Conservation (phyloP, 371 early-diverging fungal species). For the Apophysomyces variabilis region DNA sequence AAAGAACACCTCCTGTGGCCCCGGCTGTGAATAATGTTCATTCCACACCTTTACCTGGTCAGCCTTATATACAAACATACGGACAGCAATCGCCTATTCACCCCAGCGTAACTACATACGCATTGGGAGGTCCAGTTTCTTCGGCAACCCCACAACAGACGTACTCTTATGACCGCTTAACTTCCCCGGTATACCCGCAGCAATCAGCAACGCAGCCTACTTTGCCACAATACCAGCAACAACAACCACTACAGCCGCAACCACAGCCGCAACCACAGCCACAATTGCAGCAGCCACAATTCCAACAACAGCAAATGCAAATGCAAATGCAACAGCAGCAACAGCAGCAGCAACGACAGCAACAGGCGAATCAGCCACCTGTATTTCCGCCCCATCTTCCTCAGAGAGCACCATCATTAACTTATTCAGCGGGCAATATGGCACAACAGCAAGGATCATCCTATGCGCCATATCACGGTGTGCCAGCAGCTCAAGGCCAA, state of each 20-base stretch:
- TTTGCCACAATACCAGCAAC: constrained; percentile 4
- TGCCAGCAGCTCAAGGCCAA: constrained; percentile 19
- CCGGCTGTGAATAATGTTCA: constrained; percentile 10
- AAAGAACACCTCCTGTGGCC: constrained; percentile 22
- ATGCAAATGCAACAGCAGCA: neutral
- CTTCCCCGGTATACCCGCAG: constrained; percentile 28
- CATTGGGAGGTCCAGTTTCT: constrained; percentile 32
- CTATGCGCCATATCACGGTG: constrained; percentile 13
- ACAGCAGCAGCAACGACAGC: neutral
- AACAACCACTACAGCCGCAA: neutral
- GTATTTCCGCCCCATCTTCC: constrained; percentile 6
- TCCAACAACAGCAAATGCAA: neutral
- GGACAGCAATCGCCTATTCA: constrained; percentile 5
- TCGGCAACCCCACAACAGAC: constrained; percentile 10
- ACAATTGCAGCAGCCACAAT: constrained; percentile 16
- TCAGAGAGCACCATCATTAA: neutral
- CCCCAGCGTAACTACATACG: constrained; percentile 14
- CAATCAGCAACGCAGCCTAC: constrained; percentile 20
- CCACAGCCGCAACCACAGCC: neutral
- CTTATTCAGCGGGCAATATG: neutral
- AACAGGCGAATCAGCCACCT: neutral
- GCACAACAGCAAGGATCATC: constrained; percentile 13
- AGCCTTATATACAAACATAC: constrained; percentile 17
- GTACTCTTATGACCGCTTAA: constrained; percentile 22
- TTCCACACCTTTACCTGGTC: constrained; percentile 22